phyloP scores from a whole-genome alignment of 495 filamentous ascomycete species.

The Amphirosellinia nigrospora region DNA sequence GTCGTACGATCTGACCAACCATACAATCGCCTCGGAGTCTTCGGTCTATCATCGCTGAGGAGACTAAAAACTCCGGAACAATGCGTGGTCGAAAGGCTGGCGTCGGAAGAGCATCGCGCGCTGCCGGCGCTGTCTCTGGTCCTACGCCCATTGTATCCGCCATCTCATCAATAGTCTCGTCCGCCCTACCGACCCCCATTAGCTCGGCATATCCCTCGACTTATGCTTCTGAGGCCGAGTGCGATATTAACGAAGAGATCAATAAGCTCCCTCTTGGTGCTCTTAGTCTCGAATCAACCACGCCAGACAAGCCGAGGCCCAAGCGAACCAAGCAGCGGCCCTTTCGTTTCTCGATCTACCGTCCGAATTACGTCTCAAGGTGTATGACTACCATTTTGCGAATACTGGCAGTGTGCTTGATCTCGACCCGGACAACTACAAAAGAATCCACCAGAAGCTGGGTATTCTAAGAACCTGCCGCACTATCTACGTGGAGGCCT shows the following conservation, averaged over 20 bases:
- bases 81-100: slow-evolving; percentile 44
- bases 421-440: slow-evolving; percentile 70
- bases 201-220: slow-evolving; percentile 51
- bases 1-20: slow-evolving; percentile 14
- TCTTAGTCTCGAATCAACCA: slow-evolving; percentile 39
- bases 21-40: slow-evolving; percentile 9
- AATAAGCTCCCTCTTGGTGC: slow-evolving; percentile 40
- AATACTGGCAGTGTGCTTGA: slow-evolving; percentile 65
- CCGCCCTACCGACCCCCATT: slow-evolving; percentile 40
- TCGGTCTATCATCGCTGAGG: background rate
- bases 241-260: slow-evolving; percentile 38
- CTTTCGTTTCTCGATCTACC: slow-evolving; percentile 83
- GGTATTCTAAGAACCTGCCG: slow-evolving; percentile 67
- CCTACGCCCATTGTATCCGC: slow-evolving; percentile 38
- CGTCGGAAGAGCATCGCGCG: slow-evolving; percentile 40
- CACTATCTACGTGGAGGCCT: slow-evolving; percentile 73
- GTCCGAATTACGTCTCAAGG: slow-evolving; percentile 72
- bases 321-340: slow-evolving; percentile 42
- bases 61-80: slow-evolving; percentile 12
- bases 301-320: slow-evolving; percentile 24
- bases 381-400: slow-evolving; percentile 69
- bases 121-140: slow-evolving; percentile 26
- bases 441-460: slow-evolving; percentile 59
- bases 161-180: slow-evolving; percentile 32
- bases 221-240: slow-evolving; percentile 53